Base-by-base conservation (phyloP, 768 basidiomycete genomes). In the Ramaria rubella region DNA sequence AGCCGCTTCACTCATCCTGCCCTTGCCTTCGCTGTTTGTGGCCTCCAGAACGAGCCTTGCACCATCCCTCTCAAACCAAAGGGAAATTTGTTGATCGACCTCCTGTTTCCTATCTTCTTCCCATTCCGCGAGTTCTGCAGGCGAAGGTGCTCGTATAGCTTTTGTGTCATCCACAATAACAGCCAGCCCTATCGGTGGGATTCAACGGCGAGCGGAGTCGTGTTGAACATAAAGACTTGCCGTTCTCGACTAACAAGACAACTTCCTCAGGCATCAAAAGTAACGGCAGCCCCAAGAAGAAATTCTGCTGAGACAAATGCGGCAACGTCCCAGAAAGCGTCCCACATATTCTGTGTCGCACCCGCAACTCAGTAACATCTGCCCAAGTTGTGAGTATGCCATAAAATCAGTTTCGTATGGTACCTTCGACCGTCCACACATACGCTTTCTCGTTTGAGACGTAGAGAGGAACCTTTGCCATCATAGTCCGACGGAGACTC, bases 251-350 rank as follows among this genome's bases (percentile, higher is more conserved):
- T 5, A 98, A 82, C 30, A 94, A 76, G 11, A 90, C 90, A 8
- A 86, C 91, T 67, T 98, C 96, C 69, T 99, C 96, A 0, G 92
- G 90, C 71, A 90, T 81, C 1, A 98, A 74, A 7, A 90, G 73
- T 5, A 96, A 75, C 1, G 96, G 96, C n/a, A 93, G 72, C 6
- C 96, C 96, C 31, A 99, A 76, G 67, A 99, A 99, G 2, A 88
- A 82, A 73, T 99, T 99, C 71, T 99, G 96, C 64, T 97, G 94
- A 1, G 93, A 85, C 1, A 98, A 77, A 66, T 94, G 92, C 2
- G 96, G 94, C 14, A 99, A 81, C 1, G 96, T 98, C 0, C 96
- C 96, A 0, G 83, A 79, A 43, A 97, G 72, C 43, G 92, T 75
- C 33, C 95, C 94, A 64, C 90, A 93, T 46, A 98, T 79, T 55